Evolutionary conservation across 2,329 filamentous ascomycete genomes (phyloP).

Genomic region (Talaromyces sp.): DNA sequence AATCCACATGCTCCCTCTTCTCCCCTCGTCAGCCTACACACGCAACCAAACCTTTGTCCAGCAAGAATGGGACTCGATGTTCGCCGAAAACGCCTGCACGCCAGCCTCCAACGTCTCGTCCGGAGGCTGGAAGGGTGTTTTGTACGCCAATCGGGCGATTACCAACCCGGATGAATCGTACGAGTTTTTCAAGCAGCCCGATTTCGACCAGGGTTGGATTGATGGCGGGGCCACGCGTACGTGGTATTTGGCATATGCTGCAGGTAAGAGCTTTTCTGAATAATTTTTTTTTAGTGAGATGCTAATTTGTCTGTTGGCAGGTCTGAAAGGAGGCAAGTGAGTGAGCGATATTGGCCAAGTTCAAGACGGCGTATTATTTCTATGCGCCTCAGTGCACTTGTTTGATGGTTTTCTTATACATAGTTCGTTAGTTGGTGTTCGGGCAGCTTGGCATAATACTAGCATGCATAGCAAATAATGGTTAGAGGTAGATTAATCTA

Average conservation of each 20-base stretch:
- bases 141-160: slow-evolving; percentile 78
- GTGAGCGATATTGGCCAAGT: not conserved
- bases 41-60: slow-evolving; percentile 66
- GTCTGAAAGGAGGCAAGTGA: slow-evolving; percentile 6
- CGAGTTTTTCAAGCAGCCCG: slow-evolving; percentile 65
- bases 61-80: slow-evolving; percentile 80
- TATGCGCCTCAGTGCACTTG: not conserved
- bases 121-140: slow-evolving; percentile 80
- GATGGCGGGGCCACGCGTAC: slow-evolving; percentile 77
- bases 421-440: not conserved
- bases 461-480: not conserved
- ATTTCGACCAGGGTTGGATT: slow-evolving; percentile 62
- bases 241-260: slow-evolving; percentile 78
- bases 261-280: slow-evolving; percentile 48
- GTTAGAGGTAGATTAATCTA: not conserved
- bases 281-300: not conserved
- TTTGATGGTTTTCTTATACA: not conserved
- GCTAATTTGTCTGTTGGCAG: slow-evolving; percentile 3
- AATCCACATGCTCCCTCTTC: slow-evolving; percentile 78
- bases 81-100: slow-evolving; percentile 63
- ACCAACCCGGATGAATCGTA: slow-evolving; percentile 67
- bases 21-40: slow-evolving; percentile 63
- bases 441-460: not conserved
- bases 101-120: slow-evolving; percentile 46
- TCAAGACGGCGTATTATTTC: not conserved